Evolutionary conservation across 2,329 filamentous ascomycete species (phyloP).

Genomic region (Colletotrichum sansevieriae): DNA sequence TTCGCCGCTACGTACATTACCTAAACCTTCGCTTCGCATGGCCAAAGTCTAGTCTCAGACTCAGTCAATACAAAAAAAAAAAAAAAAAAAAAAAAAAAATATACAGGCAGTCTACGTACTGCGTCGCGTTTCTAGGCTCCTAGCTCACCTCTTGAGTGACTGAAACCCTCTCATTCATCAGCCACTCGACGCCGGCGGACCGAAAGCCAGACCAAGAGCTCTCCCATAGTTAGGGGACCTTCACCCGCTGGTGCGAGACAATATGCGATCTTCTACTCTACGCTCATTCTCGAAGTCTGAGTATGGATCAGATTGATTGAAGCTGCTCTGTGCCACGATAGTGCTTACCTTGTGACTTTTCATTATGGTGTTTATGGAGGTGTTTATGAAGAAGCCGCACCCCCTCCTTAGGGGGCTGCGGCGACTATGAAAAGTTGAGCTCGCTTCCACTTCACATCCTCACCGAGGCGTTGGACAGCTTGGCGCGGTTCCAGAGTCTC

Average conservation of each 20-base stretch:
- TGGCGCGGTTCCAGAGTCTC: background rate
- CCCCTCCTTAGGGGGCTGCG: too few species aligned
- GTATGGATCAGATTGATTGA: background rate
- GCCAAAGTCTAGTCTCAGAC: too few species aligned
- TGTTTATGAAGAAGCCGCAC: too few species aligned
- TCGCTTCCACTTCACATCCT: background rate
- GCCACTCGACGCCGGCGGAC: slow-evolving; percentile 4
- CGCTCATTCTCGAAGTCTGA: background rate
- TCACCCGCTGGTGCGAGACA: background rate
- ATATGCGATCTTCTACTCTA: slow-evolving; percentile 4
- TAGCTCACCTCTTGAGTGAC: background rate
- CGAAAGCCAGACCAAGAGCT: background rate
- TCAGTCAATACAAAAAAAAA: too few species aligned
- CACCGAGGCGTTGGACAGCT: slow-evolving; percentile 1
- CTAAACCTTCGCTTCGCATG: background rate
- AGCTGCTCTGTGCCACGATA: background rate
- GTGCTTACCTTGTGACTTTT: background rate
- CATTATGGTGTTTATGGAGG: background rate
- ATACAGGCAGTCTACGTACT: too few species aligned
- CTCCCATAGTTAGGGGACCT: slow-evolving; percentile 5
- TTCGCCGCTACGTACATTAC: background rate
- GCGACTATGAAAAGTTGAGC: too few species aligned
- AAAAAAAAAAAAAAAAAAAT: too few species aligned
- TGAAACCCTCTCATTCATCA: slow-evolving; percentile 4
- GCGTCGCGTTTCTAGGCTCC: background rate